Conservation (phyloP, 83 land plant species). For the Thuja plicata region DNA sequence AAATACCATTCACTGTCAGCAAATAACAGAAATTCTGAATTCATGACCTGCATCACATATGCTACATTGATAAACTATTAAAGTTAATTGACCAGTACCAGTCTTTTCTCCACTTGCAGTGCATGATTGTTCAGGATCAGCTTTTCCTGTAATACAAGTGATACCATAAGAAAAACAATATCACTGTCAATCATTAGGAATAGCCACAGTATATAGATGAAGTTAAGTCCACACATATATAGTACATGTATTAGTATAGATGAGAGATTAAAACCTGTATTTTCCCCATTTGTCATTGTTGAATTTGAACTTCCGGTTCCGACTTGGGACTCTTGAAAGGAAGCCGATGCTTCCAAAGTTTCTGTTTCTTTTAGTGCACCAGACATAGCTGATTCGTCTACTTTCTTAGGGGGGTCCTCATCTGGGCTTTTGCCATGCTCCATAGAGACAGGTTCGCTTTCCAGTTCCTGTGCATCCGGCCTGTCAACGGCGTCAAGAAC, state of each 20-base stretch:
- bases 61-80: not conserved
- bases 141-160: not conserved
- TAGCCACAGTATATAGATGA: not conserved
- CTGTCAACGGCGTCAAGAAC: slow-evolving; percentile 17
- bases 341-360: slow-evolving; percentile 5
- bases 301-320: not conserved
- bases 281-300: not conserved
- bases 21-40: not conserved
- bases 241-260: not conserved
- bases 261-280: slow-evolving; percentile 8
- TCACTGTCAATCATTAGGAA: not conserved
- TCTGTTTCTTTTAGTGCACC: slow-evolving; percentile 25
- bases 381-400: slow-evolving; percentile 16
- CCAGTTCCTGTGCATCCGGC: slow-evolving; percentile 18
- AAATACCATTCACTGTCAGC: not conserved
- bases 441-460: slow-evolving; percentile 4
- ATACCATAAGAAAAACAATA: not conserved
- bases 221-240: not conserved
- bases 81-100: not conserved
- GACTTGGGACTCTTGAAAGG: not conserved
- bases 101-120: slow-evolving; percentile 4
- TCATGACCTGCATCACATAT: not conserved
- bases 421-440: slow-evolving; percentile 14
- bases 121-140: slow-evolving; percentile 7
- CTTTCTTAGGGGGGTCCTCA: slow-evolving; percentile 5